These are phyloP conservation scores for Neonectria sp. DNA, from an alignment of 2,329 filamentous ascomycete genomes.

Conservation along the genomic window DNA sequence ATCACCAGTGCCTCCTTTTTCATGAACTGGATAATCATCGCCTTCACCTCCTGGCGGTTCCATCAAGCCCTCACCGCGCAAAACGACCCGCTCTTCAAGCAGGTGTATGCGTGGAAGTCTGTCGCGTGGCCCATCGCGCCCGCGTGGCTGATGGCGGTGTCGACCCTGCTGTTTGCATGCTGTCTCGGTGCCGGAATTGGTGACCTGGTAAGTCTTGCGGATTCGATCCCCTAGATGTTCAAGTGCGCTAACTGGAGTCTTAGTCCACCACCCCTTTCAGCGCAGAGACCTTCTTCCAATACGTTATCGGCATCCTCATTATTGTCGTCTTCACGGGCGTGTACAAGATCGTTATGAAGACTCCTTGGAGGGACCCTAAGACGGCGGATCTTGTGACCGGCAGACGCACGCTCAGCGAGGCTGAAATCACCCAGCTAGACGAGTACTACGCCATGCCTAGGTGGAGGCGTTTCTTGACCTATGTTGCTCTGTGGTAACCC, in stretches of 20 bases:
- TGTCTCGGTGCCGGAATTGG: conserved; percentile 27
- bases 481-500: conserved; percentile 38
- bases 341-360: conserved; percentile 38
- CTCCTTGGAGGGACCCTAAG: conserved; percentile 37
- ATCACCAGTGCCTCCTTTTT: conserved; percentile 41
- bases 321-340: conserved; percentile 38
- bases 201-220: conserved; percentile 19
- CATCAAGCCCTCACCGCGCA: conserved; percentile 33
- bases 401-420: conserved; percentile 27
- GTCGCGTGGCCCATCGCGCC: conserved; percentile 28
- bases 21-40: conserved; percentile 38
- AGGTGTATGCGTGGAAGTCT: conserved; percentile 36
- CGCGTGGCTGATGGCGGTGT: conserved; percentile 28
- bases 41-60: conserved; percentile 37
- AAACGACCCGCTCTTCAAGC: conserved; percentile 33
- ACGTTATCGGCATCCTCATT: conserved; percentile 37
- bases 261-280: conserved; percentile 29
- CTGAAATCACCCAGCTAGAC: conserved; percentile 39
- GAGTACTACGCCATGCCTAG: conserved; percentile 31
- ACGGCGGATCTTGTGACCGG: conserved; percentile 39
- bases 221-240: neutral
- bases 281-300: conserved; percentile 39
- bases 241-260: neutral
- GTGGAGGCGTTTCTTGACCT: conserved; percentile 42
- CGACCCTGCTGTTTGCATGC: conserved; percentile 28